Base-by-base conservation (phyloP, 345 rosid genomes). In the Syzygium aromaticum region DNA sequence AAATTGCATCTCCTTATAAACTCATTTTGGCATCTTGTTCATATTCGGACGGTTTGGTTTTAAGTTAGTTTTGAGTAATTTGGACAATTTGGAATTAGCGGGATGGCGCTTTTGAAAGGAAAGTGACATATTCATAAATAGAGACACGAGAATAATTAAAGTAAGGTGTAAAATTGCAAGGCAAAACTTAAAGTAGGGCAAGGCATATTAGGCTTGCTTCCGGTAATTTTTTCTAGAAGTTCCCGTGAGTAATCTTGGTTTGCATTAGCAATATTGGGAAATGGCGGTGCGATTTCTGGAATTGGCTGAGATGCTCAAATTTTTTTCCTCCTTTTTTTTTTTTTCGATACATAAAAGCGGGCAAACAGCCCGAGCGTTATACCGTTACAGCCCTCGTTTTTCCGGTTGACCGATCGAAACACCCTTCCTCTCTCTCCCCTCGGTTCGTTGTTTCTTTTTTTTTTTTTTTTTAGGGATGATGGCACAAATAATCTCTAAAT, bases 251-350 rank as follows among this genome's bases (percentile, higher is more conserved):
- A 25, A 27, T 13, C 64, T 59, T 59, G 64, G 27, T 11, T 59
- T 27, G 7, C 27, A 59, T 27, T 5, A 27, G 16, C 27, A 30
- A 0, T 27, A 59, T 59, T 6, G 0, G 17, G 14, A 27, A 14
- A 7, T 28, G 77, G 9, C 3, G 22, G 77, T 11, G 1, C 0
- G 10, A 15, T 13, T 15, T 30, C 3, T 21, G 28, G 0, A 1
- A 64, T 64, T 28, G 17, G 3, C 8, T 15, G 16, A 15, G 11
- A 28, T 0, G 40, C 56, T 64, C 30, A 15, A 28, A 43, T 5
- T 43, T 43, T 6, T 43, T 43, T 1, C 7, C 46, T 4, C 43
- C 43, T 15, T 63, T n/a, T 64, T 64, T 0, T 33, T 9, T 8
- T 30, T 64, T 30, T 7, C 2, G 10, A 10, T 64, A 16, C 5